These are phyloP conservation scores for Agrocybe pediades DNA, from an alignment of 768 basidiomycete genomes.

Conservation along the genomic window DNA sequence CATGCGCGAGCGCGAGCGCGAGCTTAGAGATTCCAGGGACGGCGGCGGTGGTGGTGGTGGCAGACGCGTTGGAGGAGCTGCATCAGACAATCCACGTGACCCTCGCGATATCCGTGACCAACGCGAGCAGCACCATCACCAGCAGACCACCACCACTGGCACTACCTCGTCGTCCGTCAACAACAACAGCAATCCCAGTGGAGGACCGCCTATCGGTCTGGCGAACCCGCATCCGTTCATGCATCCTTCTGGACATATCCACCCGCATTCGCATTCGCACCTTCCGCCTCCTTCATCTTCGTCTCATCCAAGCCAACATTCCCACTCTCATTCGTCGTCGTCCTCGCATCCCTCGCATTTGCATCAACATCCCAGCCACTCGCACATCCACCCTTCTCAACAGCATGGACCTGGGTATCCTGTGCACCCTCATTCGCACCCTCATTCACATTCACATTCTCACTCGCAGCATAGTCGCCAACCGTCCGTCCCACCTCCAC, in stretches of 20 bases:
- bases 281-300: too few relatives aligned
- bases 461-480: not conserved
- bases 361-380: slow-evolving; percentile 9
- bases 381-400: slow-evolving; percentile 7
- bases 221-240: slow-evolving; percentile 11
- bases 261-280: slow-evolving; percentile 4
- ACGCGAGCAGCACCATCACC: not conserved
- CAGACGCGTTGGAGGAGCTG: not conserved
- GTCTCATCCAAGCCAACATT: too few relatives aligned
- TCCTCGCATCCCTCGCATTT: not conserved
- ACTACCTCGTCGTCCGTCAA: not conserved
- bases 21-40: too few relatives aligned
- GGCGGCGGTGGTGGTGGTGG: not conserved
- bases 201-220: not conserved
- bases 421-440: not conserved
- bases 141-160: not conserved
- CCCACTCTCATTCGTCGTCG: too few relatives aligned
- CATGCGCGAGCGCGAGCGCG: too few relatives aligned
- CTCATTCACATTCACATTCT: not conserved
- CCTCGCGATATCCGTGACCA: not conserved
- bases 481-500: not conserved
- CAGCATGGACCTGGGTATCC: not conserved
- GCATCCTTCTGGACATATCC: slow-evolving; percentile 9
- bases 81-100: not conserved
- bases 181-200: not conserved